Evolutionary conservation across 1,284 basidiomycete genomes (phyloP), one percentile per base, ranked within the genome.

Genomic region (Exobasidium rhododendri): DNA sequence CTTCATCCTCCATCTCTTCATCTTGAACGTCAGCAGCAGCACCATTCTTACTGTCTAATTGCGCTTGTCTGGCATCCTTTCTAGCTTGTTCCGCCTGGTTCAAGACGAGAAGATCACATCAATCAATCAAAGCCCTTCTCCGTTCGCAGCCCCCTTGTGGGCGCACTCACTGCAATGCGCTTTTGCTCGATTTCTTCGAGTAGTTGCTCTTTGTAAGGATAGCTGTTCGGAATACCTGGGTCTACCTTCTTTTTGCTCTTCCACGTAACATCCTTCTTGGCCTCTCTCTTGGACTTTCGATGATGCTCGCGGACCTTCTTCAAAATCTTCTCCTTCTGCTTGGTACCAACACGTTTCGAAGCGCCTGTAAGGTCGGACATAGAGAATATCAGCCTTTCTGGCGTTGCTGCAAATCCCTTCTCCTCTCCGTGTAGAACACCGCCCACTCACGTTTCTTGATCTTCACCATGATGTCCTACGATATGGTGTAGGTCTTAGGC

Each of bases 171-270:
- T 40, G 35, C 35, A 10, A 40, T 40, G 17, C 35, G 35, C 35
- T 40, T 40, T 57, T 70, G 61, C 58, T 78, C 75, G 61, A 79
- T 74, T 67, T 98, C 94, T 14, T 92, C 92, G 46, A 98, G 84
- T 62, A 98, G 88, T 81, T 94, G 88, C 79, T 97, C 94, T 83
- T 97, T 98, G 85, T 89, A 96, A 2, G 94, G 94, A 83, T 94
- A 96, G 66, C 87, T 88, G 82, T 90, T 96, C n/a, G 94, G 94
- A 65, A 98, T 94, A 52, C 96, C 96, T 28, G 90, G 91, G 79
- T 98, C 94, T 80, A 88, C 84, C 85, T 91, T 81, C 84, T 86
- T 80, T 28, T 61, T 71, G 62, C 67, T 69, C 65, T 73, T 73
- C 75, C 77, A 90, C 83, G 94, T 97, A 89, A 92, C 94, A 64